Percentiles rank a stretch among this genome's conserved stretches.
Conservation (phyloP, 73 alveolate species). For the Tetrahymena malaccensis region DNA sequence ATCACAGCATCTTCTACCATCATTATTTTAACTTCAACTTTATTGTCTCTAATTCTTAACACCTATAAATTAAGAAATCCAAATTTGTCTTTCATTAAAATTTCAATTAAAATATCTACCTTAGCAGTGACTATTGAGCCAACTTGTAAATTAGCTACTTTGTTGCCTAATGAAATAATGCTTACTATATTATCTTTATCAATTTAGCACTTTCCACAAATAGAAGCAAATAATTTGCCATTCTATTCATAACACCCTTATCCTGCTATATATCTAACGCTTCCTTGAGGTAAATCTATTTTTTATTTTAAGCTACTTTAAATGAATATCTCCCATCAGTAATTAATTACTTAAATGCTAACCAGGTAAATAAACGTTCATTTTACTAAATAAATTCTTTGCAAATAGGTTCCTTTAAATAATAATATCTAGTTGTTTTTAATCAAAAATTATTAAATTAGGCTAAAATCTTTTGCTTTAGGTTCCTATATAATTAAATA, state of each 20-base stretch:
- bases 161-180: not conserved
- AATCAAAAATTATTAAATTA: not conserved
- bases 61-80: not conserved
- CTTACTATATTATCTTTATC: conserved; percentile 6
- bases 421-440: not conserved
- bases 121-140: not conserved
- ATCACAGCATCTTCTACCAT: conserved; percentile 6
- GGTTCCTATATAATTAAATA: not conserved
- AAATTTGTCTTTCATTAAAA: not conserved
- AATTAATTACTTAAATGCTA: not conserved
- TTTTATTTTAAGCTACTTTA: not conserved
- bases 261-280: not conserved
- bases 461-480: not conserved
- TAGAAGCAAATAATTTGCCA: conserved; percentile 35
- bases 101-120: not conserved
- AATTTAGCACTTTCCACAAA: conserved; percentile 1
- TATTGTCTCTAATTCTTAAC: conserved; percentile 20
- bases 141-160: not conserved
- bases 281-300: not conserved
- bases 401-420: not conserved
- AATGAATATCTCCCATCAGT: not conserved
- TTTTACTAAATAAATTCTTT: not conserved
- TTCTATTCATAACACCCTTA: not conserved
- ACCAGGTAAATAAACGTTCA: not conserved
- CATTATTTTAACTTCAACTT: conserved; percentile 12